Evolutionary conservation across 176 grass and related monocot species (phyloP).

Genomic region (Carex myosuroides): DNA sequence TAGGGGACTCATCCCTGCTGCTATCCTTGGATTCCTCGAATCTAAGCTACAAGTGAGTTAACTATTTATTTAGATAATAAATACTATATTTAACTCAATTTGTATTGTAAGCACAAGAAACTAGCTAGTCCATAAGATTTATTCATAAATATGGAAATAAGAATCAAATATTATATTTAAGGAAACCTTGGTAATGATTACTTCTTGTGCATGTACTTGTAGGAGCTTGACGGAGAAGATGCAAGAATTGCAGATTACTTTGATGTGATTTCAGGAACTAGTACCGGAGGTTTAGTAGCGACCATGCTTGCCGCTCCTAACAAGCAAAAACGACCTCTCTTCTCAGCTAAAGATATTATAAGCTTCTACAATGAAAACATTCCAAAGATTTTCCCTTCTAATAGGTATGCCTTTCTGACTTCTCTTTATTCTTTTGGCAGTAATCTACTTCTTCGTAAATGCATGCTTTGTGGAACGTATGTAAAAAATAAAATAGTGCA

Average conservation of each 20-base stretch:
- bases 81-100: neutral
- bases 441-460: neutral
- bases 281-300: slow-evolving; percentile 62
- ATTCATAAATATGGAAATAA: neutral
- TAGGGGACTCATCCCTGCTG: slow-evolving; percentile 70
- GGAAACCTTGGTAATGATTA: neutral
- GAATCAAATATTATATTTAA: neutral
- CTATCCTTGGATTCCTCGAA: slow-evolving; percentile 50
- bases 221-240: slow-evolving; percentile 60
- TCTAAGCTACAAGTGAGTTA: slow-evolving; percentile 48
- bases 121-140: neutral
- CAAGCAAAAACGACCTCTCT: slow-evolving; percentile 33
- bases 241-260: slow-evolving; percentile 70
- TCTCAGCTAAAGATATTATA: slow-evolving; percentile 43
- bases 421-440: neutral
- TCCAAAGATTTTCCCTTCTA: slow-evolving; percentile 52
- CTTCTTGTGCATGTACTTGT: neutral
- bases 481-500: neutral
- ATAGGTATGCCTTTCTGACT: neutral
- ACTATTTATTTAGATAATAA: neutral
- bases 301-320: slow-evolving; percentile 57
- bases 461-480: neutral
- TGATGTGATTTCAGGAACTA: slow-evolving; percentile 60
- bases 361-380: slow-evolving; percentile 55
- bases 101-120: neutral